Percentiles rank a stretch among this genome's conserved stretches.
These are phyloP conservation scores for Scheffersomyces insectosa DNA, from an alignment of 1,139 yeast species.

Conservation along the genomic window DNA sequence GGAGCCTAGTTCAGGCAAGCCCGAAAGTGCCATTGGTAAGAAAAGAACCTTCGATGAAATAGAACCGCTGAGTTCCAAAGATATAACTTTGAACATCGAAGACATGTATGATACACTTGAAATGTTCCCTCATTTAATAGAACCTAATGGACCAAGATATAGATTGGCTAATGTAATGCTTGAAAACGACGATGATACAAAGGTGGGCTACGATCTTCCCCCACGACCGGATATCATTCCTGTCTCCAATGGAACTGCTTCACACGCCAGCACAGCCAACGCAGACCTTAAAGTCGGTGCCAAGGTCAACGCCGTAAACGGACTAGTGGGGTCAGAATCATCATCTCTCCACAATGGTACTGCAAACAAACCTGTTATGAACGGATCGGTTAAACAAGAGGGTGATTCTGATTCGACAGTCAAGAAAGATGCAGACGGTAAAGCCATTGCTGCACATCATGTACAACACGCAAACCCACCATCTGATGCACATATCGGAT, in stretches of 20 bases:
- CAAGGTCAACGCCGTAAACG: background rate
- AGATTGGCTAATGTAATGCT: constrained; percentile 54
- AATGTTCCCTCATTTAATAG: constrained; percentile 65
- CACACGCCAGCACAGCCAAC: constrained; percentile 6
- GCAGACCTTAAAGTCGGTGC: constrained; percentile 8
- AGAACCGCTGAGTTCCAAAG: constrained; percentile 13
- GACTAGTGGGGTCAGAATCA: background rate
- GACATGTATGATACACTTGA: constrained; percentile 66
- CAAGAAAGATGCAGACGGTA: constrained; percentile 6
- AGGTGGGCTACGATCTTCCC: constrained; percentile 46
- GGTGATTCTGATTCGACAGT: constrained; percentile 5
- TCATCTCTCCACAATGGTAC: background rate
- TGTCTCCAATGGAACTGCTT: constrained; percentile 5
- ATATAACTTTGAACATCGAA: constrained; percentile 57
- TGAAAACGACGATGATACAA: constrained; percentile 56
- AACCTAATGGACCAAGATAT: constrained; percentile 62
- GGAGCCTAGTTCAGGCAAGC: constrained; percentile 7
- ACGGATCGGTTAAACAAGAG: constrained; percentile 9
- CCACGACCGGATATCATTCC: constrained; percentile 24
- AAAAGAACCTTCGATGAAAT: constrained; percentile 21
- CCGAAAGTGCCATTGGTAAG: constrained; percentile 6
- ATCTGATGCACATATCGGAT: constrained; percentile 49
- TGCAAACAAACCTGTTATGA: background rate
- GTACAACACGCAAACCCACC: constrained; percentile 6
- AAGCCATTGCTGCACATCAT: background rate